Conservation (phyloP, 2,329 filamentous ascomycete species). For the Hypoxylon sp. region DNA sequence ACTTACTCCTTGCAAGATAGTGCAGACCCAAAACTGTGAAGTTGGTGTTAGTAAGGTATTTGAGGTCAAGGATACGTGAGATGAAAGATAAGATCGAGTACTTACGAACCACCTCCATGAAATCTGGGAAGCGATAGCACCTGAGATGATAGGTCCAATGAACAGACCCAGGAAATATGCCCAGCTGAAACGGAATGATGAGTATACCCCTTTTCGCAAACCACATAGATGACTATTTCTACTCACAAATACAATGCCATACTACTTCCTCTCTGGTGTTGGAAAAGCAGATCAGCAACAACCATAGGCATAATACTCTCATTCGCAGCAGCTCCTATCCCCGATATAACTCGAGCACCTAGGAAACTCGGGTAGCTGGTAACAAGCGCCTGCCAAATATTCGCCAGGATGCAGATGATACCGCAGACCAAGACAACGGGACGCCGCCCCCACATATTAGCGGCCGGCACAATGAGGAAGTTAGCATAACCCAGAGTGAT, state of each 20-base stretch:
- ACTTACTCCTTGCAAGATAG: conserved; percentile 51
- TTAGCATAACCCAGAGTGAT: conserved; percentile 56
- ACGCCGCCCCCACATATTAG: conserved; percentile 55
- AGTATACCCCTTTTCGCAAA: not conserved
- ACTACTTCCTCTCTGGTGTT: conserved; percentile 52
- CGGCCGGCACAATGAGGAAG: conserved; percentile 54
- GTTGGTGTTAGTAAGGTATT: conserved; percentile 3
- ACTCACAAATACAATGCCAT: conserved; percentile 53
- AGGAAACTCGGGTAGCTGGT: conserved; percentile 54
- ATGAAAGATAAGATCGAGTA: conserved; percentile 6
- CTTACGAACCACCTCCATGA: conserved; percentile 55
- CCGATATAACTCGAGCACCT: conserved; percentile 54
- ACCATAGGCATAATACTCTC: conserved; percentile 57
- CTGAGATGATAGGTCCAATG: conserved; percentile 56
- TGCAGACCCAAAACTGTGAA: conserved; percentile 54
- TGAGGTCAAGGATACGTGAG: not conserved
- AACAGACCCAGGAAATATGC: conserved; percentile 55
- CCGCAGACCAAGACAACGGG: conserved; percentile 54
- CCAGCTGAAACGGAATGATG: conserved; percentile 42
- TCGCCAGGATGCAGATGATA: conserved; percentile 52
- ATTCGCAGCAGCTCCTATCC: conserved; percentile 54
- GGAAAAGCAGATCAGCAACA: conserved; percentile 53
- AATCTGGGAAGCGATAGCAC: conserved; percentile 52
- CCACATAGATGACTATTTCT: not conserved
- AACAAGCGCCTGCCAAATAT: conserved; percentile 54